Evolutionary conservation across 805 yeast genomes (phyloP).

Genomic region (Nakazawaea laoshanensis): DNA sequence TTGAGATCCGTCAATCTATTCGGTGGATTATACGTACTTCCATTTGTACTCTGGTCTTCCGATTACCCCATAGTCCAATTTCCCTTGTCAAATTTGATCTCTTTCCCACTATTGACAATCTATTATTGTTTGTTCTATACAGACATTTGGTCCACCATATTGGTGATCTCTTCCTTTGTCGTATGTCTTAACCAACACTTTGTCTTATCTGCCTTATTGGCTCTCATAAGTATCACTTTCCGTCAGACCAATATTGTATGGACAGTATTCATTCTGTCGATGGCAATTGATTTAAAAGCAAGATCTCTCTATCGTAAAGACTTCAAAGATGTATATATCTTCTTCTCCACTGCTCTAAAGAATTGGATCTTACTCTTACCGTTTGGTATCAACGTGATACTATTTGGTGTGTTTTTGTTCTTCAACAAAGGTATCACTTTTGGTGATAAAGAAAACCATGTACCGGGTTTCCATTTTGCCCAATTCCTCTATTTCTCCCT

Average conservation of each 20-base stretch:
- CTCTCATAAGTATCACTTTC: constrained; percentile 58
- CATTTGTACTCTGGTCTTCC: constrained; percentile 22
- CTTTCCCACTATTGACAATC: constrained; percentile 66
- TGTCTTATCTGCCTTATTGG: constrained; percentile 41
- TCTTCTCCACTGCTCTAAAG: constrained; percentile 23
- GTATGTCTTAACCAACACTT: constrained; percentile 29
- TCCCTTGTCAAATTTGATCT: constrained; percentile 18
- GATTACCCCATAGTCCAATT: constrained; percentile 9
- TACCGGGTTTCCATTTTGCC: constrained; percentile 59
- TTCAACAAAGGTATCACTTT: constrained; percentile 70
- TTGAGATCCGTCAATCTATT: constrained; percentile 54
- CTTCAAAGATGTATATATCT: constrained; percentile 15
- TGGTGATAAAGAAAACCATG: constrained; percentile 88
- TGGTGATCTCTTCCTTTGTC: constrained; percentile 49
- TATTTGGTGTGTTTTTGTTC: constrained; percentile 50
- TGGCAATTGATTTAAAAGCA: constrained; percentile 43
- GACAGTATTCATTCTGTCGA: constrained; percentile 54
- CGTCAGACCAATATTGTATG: constrained; percentile 92
- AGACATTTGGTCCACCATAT: constrained; percentile 83
- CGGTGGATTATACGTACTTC: constrained; percentile 54
- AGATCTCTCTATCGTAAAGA: constrained; percentile 28
- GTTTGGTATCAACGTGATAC: constrained; percentile 37
- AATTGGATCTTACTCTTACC: constrained; percentile 32
- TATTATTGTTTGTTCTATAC: constrained; percentile 82
- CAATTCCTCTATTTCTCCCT: constrained; percentile 75